phyloP scores from a whole-genome alignment of 306 rosid species.

The Cicer arietinum region DNA sequence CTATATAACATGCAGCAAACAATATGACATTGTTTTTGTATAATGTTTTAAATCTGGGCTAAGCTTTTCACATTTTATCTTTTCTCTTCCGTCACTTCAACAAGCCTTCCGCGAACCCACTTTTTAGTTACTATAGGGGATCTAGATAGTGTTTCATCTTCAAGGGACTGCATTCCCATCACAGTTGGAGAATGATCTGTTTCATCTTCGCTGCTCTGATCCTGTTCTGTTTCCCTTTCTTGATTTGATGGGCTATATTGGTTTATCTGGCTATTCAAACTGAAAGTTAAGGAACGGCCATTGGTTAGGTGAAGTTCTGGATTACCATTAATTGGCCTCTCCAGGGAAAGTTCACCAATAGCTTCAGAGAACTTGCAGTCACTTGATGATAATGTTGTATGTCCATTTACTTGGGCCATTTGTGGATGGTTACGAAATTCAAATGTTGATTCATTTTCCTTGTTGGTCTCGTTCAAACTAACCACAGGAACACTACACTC shows the following conservation, averaged over 20 bases:
- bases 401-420: conserved; percentile 60
- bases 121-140: conserved; percentile 55
- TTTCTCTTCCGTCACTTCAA: conserved; percentile 66
- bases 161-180: conserved; percentile 47
- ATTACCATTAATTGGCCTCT: conserved; percentile 54
- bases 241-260: conserved; percentile 41
- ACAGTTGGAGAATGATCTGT: conserved; percentile 49
- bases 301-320: conserved; percentile 49
- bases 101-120: conserved; percentile 92
- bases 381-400: conserved; percentile 38
- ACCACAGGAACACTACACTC: conserved; percentile 48
- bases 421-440: conserved; percentile 48
- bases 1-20: conserved; percentile 36
- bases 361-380: conserved; percentile 49
- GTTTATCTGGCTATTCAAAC: conserved; percentile 48
- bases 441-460: conserved; percentile 28
- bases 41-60: conserved; percentile 40
- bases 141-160: conserved; percentile 49
- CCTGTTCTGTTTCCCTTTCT: conserved; percentile 42
- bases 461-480: conserved; percentile 45
- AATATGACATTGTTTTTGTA: conserved; percentile 32
- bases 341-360: conserved; percentile 53
- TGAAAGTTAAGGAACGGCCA: conserved; percentile 47
- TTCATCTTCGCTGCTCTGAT: conserved; percentile 41
- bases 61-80: conserved; percentile 41